Percentiles rank a stretch among this genome's conserved stretches.
Conservation (phyloP, 257 asterid species). For the Mitragyna speciosa region DNA sequence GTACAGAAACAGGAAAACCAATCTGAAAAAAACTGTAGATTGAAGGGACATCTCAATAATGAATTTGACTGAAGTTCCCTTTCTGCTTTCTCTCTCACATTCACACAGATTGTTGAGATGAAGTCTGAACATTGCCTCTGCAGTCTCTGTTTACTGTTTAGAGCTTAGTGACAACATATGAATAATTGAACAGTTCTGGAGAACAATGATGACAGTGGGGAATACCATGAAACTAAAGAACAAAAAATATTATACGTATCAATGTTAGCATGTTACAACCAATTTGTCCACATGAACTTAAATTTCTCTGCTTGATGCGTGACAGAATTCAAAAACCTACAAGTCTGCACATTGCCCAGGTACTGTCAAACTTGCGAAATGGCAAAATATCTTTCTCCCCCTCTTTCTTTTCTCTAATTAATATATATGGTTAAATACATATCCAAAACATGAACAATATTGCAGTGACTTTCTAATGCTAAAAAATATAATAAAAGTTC, state of each 20-base stretch:
- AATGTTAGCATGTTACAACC: neutral
- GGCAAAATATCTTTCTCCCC: no score
- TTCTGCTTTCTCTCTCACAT: neutral
- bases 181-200: neutral
- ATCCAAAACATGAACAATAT: no score
- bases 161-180: slow-evolving; percentile 11
- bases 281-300: slow-evolving; percentile 20
- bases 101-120: slow-evolving; percentile 12
- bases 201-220: slow-evolving; percentile 41
- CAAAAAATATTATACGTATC: slow-evolving; percentile 4
- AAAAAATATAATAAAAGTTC: no score
- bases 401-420: no score
- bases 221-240: slow-evolving; percentile 32
- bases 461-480: no score
- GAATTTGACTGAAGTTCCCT: slow-evolving; percentile 33
- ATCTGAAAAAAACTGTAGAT: slow-evolving; percentile 34
- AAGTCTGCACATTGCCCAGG: neutral
- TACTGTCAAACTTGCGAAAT: no score
- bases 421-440: no score
- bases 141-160: slow-evolving; percentile 3
- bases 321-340: neutral
- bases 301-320: neutral
- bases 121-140: slow-evolving; percentile 10
- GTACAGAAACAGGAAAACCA: slow-evolving; percentile 9
- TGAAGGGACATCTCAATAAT: slow-evolving; percentile 52